phyloP scores from a whole-genome alignment of 164 flowering plant species.

The Chimonanthus praecox region DNA sequence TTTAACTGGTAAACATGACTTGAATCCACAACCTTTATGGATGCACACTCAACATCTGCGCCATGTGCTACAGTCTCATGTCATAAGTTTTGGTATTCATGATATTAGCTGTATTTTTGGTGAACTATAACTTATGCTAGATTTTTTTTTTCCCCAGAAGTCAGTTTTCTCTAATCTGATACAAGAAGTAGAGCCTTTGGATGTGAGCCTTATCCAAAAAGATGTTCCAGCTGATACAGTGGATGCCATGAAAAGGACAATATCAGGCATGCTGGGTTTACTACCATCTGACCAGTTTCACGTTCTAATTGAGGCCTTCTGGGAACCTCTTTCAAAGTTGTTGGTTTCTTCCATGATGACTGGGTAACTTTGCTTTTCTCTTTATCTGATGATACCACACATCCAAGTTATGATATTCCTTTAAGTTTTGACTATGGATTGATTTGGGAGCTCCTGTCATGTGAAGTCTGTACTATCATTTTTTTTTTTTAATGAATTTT shows the following conservation, averaged over 20 bases:
- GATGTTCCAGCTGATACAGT: constrained; percentile 70
- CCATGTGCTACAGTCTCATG: too few species aligned
- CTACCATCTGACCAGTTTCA: constrained; percentile 83
- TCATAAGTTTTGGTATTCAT: too few species aligned
- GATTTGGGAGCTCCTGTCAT: not conserved
- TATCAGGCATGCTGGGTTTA: constrained; percentile 84
- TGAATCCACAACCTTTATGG: too few species aligned
- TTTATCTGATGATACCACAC: not conserved
- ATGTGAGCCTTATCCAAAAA: constrained; percentile 75
- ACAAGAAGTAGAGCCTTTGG: constrained; percentile 81
- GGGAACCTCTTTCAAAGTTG: constrained; percentile 80
- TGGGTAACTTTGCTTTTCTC: constrained; percentile 42
- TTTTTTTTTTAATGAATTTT: too few species aligned
- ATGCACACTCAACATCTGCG: too few species aligned
- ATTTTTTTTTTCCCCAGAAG: constrained; percentile 33
- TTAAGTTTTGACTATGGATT: not conserved
- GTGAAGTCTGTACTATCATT: not conserved
- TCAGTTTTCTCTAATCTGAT: constrained; percentile 48
- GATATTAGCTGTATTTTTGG: not conserved
- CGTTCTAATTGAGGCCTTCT: constrained; percentile 69
- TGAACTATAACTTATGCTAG: not conserved
- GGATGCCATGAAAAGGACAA: constrained; percentile 90
- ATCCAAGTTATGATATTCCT: not conserved
- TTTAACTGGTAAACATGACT: too few species aligned
- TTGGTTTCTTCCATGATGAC: constrained; percentile 89